Evolutionary conservation across 2,329 filamentous ascomycete genomes (phyloP).

Genomic region (Colletotrichum phormii): DNA sequence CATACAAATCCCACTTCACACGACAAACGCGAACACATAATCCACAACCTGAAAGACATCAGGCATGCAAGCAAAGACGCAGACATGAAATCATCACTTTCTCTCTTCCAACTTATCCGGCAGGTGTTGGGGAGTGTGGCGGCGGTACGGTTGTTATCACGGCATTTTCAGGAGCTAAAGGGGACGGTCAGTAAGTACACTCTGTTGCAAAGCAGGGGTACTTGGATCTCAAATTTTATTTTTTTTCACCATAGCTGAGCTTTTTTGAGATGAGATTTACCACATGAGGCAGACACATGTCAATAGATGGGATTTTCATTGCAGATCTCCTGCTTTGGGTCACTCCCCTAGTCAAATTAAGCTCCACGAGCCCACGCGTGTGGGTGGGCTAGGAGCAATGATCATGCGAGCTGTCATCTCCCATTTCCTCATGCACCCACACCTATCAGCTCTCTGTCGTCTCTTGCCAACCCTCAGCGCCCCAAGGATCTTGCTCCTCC

Average conservation of each 20-base stretch:
- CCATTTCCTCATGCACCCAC: conserved; percentile 3
- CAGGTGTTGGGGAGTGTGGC: conserved; percentile 35
- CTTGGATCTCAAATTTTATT: conserved; percentile 20
- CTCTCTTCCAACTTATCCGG: conserved; percentile 32
- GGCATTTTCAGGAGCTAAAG: conserved; percentile 36
- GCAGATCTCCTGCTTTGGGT: background rate
- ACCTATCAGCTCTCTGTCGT: background rate
- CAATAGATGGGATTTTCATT: conserved; percentile 30
- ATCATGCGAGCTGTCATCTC: conserved; percentile 18
- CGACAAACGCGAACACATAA: conserved; percentile 21
- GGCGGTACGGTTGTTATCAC: conserved; percentile 33
- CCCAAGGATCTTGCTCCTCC: background rate
- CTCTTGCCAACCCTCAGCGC: background rate
- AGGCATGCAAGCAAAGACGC: conserved; percentile 21
- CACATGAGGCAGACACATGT: conserved; percentile 23
- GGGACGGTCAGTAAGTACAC: conserved; percentile 21
- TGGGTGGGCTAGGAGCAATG: background rate
- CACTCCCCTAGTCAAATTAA: background rate
- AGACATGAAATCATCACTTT: conserved; percentile 32
- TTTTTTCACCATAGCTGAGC: conserved; percentile 5
- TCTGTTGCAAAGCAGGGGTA: conserved; percentile 28
- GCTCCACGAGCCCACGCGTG: background rate
- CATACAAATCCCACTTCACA: conserved; percentile 28
- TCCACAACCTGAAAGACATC: conserved; percentile 18
- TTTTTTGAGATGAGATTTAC: conserved; percentile 11